Percentiles rank a stretch among this genome's conserved stretches.
Evolutionary conservation across 306 rosid species (phyloP).

Genomic region (Sindora glabra): DNA sequence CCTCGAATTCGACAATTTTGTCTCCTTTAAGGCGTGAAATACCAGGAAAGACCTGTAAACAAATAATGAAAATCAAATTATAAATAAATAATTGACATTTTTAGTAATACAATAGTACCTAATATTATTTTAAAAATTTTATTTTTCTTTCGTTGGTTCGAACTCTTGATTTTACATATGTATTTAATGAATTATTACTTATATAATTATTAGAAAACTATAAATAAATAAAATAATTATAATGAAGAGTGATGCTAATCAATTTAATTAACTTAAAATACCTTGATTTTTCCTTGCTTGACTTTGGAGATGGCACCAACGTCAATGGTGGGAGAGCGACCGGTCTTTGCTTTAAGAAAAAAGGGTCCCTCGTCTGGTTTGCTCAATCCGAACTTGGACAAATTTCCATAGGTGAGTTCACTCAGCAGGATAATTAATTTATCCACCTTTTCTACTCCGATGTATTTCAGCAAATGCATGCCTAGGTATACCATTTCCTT

Average conservation of each 20-base stretch:
- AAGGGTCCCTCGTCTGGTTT: slow-evolving; percentile 54
- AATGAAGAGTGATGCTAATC: neutral
- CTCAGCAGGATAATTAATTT: slow-evolving; percentile 16
- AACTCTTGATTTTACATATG: too few relatives aligned
- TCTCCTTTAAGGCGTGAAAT: slow-evolving; percentile 19
- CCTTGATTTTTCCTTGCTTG: slow-evolving; percentile 43
- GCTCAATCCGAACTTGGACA: slow-evolving; percentile 34
- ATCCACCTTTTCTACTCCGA: slow-evolving; percentile 30
- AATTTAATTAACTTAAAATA: neutral
- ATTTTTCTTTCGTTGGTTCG: too few relatives aligned
- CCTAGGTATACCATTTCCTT: slow-evolving; percentile 46
- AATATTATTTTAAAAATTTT: too few relatives aligned
- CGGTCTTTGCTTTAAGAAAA: slow-evolving; percentile 20
- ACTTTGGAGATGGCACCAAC: slow-evolving; percentile 40
- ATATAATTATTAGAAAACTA: neutral
- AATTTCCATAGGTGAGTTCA: slow-evolving; percentile 29
- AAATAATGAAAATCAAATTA: neutral
- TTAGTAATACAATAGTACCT: too few relatives aligned
- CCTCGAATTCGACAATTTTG: slow-evolving; percentile 18
- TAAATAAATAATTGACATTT: too few relatives aligned
- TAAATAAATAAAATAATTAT: too few relatives aligned
- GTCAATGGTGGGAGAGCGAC: slow-evolving; percentile 56
- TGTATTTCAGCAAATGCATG: slow-evolving; percentile 34
- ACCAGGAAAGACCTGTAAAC: slow-evolving; percentile 37
- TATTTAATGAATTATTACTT: too few relatives aligned